These are phyloP conservation scores for Cyathus striatus DNA, from an alignment of 768 basidiomycete genomes.

Conservation along the genomic window DNA sequence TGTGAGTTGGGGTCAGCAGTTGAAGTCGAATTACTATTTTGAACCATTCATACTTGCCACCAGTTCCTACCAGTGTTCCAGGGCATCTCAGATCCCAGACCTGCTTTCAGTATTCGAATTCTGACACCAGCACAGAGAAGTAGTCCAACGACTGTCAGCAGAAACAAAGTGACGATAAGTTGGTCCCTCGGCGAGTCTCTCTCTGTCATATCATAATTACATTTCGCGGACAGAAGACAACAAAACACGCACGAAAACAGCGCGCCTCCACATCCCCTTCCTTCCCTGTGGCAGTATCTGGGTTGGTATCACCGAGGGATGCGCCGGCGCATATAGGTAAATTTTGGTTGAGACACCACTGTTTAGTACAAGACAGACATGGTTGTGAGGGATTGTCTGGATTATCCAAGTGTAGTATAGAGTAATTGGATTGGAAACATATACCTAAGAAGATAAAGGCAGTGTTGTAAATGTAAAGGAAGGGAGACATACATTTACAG, in stretches of 20 bases:
- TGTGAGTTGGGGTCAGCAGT: conserved; percentile 15
- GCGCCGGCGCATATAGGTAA: conserved; percentile 79
- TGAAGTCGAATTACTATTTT: conserved; percentile 1
- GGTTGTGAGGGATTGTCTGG: conserved; percentile 87
- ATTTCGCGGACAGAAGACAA: conserved; percentile 1
- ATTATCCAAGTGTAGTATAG: conserved; percentile 74
- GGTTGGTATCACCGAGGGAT: conserved; percentile 79
- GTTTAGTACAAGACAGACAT: conserved; percentile 89
- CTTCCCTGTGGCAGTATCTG: conserved; percentile 90
- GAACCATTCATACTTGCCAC: conserved; percentile 66
- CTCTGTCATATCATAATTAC: conserved; percentile 43
- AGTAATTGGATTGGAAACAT: conserved; percentile 84
- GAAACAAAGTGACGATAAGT: conserved; percentile 85
- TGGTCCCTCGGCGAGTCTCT: conserved; percentile 95
- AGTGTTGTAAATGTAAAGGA: not conserved
- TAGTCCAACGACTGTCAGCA: conserved; percentile 82
- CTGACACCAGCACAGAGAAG: conserved; percentile 82
- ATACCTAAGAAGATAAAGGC: conserved; percentile 53
- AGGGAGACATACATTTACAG: conserved; percentile 66
- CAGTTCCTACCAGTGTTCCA: conserved; percentile 66
- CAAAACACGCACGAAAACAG: conserved; percentile 78
- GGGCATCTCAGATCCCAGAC: conserved; percentile 55
- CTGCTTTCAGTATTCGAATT: conserved; percentile 75
- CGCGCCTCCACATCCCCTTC: conserved; percentile 95
- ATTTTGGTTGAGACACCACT: conserved; percentile 94